Base-by-base conservation (phyloP, 2,329 filamentous ascomycete species). In the Colletotrichum sp. region DNA sequence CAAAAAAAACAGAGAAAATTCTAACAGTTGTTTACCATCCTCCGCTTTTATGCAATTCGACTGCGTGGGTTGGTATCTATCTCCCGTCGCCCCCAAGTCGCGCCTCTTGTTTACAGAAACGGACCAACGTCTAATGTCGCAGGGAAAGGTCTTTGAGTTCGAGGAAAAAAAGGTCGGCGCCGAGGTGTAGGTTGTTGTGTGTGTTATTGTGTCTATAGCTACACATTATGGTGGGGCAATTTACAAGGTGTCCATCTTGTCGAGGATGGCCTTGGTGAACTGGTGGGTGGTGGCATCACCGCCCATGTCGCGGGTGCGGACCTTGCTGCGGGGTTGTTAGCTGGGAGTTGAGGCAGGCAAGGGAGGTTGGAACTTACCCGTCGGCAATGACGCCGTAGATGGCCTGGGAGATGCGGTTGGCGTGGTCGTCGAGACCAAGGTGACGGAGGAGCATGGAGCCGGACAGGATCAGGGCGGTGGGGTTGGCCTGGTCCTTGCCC, bases 401-500 rank as follows among this genome's bases (percentile, higher is more conserved):
- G 80, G 94, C 94, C 91, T 96, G 96, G 86, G 95, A 98, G 88
- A 99, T 98, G 85, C 97, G 94, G 92, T 98, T 98, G 83, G 97
- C 97, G 86, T 99, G 97, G 86, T 99, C 96, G 84, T 99, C 96
- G 68, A 99, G 94, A 81, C 97, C 97, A 80, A 99, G 92, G 89
- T 99, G 97, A 84, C 97, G 94, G 85, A 99, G 92, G 82, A 99
- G 94, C 97, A 99, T 99, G 85, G 95, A 95, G 80, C 96, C 96
- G 76, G 95, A 98, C 79, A 99, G 94, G 81, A 99, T 92, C 90
- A 99, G 91, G 79, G 97, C 97, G 72, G 96, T 98, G 70, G 97
- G 97, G 92, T 99, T 99, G 80, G 97, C 97, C 90, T 99, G 96
- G 88, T 98, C 96, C 91, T 98, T 98, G 90, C 97, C 97, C 93